phyloP scores from a whole-genome alignment of 441 rosid species.

The Erodium moschatum region DNA sequence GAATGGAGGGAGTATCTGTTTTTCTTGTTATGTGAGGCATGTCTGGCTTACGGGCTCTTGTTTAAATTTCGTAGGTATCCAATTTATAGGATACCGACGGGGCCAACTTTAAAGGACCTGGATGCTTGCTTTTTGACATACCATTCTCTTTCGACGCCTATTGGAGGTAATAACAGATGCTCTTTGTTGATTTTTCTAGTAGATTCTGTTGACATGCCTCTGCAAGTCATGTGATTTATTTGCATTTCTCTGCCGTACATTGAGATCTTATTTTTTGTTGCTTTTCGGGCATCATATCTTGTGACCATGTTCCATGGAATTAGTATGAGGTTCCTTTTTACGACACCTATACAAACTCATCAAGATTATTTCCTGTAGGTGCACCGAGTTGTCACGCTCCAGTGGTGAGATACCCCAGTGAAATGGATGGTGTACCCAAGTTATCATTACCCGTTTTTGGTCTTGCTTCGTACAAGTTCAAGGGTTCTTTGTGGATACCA shows the following conservation, averaged over 20 bases:
- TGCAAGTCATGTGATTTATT: not conserved
- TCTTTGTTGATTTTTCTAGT: not conserved
- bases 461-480: conserved; percentile 62
- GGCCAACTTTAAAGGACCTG: conserved; percentile 60
- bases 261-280: too few species aligned
- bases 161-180: conserved; percentile 34
- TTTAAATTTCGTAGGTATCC: conserved; percentile 54
- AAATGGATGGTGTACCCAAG: conserved; percentile 33
- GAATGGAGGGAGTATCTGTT: not conserved
- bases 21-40: not conserved
- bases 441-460: conserved; percentile 56
- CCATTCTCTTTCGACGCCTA: conserved; percentile 48
- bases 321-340: not conserved
- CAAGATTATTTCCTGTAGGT: conserved; percentile 28
- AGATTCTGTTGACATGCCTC: not conserved
- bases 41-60: conserved; percentile 17
- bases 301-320: not conserved
- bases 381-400: conserved; percentile 24
- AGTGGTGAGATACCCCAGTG: conserved; percentile 22
- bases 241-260: not conserved
- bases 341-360: conserved; percentile 3
- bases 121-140: conserved; percentile 83
- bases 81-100: conserved; percentile 77
- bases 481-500: conserved; percentile 58
- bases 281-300: not conserved